phyloP scores from a whole-genome alignment of 345 rosid genomes.

The Corchorus olitorius region DNA sequence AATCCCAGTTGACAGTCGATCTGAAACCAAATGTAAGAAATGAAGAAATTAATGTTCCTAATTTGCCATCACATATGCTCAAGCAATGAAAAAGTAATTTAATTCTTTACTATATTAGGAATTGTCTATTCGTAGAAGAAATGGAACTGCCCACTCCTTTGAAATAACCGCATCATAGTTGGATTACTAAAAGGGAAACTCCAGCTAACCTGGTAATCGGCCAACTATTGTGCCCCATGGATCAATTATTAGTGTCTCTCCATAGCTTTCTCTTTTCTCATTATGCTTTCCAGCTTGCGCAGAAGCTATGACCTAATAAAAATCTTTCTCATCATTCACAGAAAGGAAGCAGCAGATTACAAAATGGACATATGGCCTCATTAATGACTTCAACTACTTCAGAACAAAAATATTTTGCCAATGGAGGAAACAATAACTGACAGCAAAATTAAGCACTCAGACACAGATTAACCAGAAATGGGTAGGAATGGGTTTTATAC shows the following conservation, averaged over 20 bases:
- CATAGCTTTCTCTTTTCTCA: slow-evolving; percentile 82
- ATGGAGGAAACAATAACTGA: not conserved
- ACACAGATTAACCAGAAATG: not conserved
- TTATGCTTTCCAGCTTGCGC: slow-evolving; percentile 90
- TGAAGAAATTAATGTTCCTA: not conserved
- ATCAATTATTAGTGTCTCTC: slow-evolving; percentile 84
- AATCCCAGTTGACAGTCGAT: slow-evolving; percentile 76
- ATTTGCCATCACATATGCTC: not conserved
- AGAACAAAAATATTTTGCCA: not conserved
- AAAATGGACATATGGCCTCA: slow-evolving; percentile 6
- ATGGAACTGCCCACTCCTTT: not conserved
- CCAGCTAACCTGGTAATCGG: slow-evolving; percentile 67
- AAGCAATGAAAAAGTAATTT: not conserved
- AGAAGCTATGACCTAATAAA: slow-evolving; percentile 76
- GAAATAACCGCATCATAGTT: not conserved
- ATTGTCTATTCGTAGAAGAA: not conserved
- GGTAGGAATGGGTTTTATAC: slow-evolving; percentile 42
- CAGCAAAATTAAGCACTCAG: not conserved
- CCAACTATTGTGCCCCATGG: slow-evolving; percentile 91
- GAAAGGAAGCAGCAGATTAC: not conserved
- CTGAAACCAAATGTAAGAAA: slow-evolving; percentile 38
- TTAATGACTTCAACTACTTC: slow-evolving; percentile 4
- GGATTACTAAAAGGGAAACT: not conserved
- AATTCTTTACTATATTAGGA: not conserved
- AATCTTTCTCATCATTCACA: slow-evolving; percentile 3